Conservation (phyloP, 495 filamentous ascomycete species). For the Lichenothelia convexa region DNA sequence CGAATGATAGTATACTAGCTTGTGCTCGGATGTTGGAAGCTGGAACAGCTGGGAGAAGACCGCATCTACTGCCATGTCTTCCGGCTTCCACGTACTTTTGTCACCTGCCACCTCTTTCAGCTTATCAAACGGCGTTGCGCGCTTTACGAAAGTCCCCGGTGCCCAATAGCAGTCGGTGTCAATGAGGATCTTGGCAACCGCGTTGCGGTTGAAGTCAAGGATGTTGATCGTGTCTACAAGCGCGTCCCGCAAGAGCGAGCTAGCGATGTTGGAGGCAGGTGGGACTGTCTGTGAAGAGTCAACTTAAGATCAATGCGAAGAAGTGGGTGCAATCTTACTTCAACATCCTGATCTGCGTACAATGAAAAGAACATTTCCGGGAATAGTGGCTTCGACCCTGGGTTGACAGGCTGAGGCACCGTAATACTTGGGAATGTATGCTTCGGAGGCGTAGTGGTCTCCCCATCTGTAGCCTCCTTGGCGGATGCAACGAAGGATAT, state of each 20-base stretch:
- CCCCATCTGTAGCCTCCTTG: slow-evolving; percentile 22
- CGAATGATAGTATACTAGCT: slow-evolving; percentile 89
- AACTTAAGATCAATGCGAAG: neutral
- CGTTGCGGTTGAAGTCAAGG: slow-evolving; percentile 78
- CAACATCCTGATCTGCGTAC: slow-evolving; percentile 71
- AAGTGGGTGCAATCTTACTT: slow-evolving; percentile 17
- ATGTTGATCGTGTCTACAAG: slow-evolving; percentile 88
- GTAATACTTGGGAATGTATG: slow-evolving; percentile 55
- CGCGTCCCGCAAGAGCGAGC: slow-evolving; percentile 65
- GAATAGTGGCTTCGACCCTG: slow-evolving; percentile 60
- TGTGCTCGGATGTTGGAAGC: slow-evolving; percentile 76
- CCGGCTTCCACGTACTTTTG: slow-evolving; percentile 82
- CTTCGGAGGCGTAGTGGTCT: slow-evolving; percentile 27
- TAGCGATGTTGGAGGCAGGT: slow-evolving; percentile 50
- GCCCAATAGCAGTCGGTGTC: slow-evolving; percentile 92
- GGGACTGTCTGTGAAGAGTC: slow-evolving; percentile 47
- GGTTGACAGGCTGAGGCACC: slow-evolving; percentile 54
- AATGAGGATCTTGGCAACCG: slow-evolving; percentile 72
- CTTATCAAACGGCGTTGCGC: slow-evolving; percentile 78
- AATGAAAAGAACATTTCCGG: slow-evolving; percentile 91
- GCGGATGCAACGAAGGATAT: slow-evolving; percentile 44
- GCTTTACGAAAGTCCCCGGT: slow-evolving; percentile 71
- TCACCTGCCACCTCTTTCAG: slow-evolving; percentile 52
- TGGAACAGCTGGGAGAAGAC: slow-evolving; percentile 89
- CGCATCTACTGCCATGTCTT: slow-evolving; percentile 92